Evolutionary conservation across 257 asterid genomes (phyloP), one percentile per base, ranked within the genome.

Genomic region (Salvia splendens): DNA sequence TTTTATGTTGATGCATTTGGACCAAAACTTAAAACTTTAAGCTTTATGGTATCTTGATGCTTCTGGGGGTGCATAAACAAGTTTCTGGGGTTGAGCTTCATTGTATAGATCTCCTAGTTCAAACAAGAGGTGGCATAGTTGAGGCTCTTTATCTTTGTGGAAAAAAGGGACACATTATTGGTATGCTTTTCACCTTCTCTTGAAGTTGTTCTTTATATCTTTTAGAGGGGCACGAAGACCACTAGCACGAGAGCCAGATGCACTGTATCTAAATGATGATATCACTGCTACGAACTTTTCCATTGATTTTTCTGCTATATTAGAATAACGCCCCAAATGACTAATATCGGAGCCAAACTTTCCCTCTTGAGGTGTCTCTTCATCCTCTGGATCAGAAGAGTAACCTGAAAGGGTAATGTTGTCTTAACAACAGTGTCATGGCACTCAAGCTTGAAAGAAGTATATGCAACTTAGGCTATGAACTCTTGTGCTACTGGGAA

Each of bases 201-300:
- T 65, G 77, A 61, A 64, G 51, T 78, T 85, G 83, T 87, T 89
- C 77, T 78, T 79, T 54, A 93, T 81, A 56, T 88, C 95, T 82
- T 80, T 90, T 7, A 93, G 71, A 65, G 99, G 97, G n/a, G 99
- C 83, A 60, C 99, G 97, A 61, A 93, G 97, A 40, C 97, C 97
- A 75, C 95, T 88, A 10, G 92, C 97, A 71, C 97, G 92, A 16
- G 96, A 88, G 62, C 99, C 99, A 33, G 80, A 79, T 55, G 87
- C 78, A 67, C 78, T 85, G 84, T 76, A 93, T 72, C 77, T 81
- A 74, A 83, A 93, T 33, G 99, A 88, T 63, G 99, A 93, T 60
- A 93, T 71, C 52, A 83, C 85, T 0, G 96, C 85, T 48, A 84
- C 91, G 71, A 93, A 90, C 14, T 76, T 88, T 9, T 93, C 95